Percentiles rank a stretch among this genome's conserved stretches.
Evolutionary conservation across 805 yeast species (phyloP).

Genomic region (Candida anglica): DNA sequence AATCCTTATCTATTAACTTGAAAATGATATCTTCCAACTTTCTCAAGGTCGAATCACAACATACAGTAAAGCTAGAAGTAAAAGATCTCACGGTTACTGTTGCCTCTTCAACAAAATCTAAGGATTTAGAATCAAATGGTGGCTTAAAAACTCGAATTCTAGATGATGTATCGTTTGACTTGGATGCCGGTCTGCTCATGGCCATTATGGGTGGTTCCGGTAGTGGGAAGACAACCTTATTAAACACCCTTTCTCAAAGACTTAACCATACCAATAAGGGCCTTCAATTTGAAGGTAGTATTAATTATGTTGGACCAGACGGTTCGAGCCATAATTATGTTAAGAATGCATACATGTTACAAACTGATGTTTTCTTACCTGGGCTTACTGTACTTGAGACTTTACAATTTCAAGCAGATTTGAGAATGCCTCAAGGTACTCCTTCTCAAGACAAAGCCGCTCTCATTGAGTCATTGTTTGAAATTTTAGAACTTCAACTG

Average conservation of each 20-base stretch:
- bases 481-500: conserved; percentile 62
- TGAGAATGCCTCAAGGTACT: conserved; percentile 52
- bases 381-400: conserved; percentile 73
- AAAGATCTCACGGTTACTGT: conserved; percentile 3
- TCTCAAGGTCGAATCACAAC: too few relatives aligned
- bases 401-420: conserved; percentile 63
- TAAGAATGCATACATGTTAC: conserved; percentile 62
- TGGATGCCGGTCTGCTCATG: conserved; percentile 58
- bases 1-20: too few relatives aligned
- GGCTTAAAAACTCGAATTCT: conserved; percentile 14
- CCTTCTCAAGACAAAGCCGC: conserved; percentile 38
- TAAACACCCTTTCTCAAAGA: conserved; percentile 62
- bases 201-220: conserved; percentile 90
- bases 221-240: conserved; percentile 77
- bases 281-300: conserved; percentile 39
- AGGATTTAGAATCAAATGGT: background rate
- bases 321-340: conserved; percentile 7
- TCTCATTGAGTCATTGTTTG: conserved; percentile 57
- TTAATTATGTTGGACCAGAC: conserved; percentile 22
- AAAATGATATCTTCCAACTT: too few relatives aligned
- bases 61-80: too few relatives aligned
- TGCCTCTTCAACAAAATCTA: background rate
- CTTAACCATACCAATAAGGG: conserved; percentile 36
- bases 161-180: conserved; percentile 51
- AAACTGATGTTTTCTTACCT: conserved; percentile 70